phyloP scores from a whole-genome alignment of 2,329 filamentous ascomycete genomes.

The Alternaria arbusti region DNA sequence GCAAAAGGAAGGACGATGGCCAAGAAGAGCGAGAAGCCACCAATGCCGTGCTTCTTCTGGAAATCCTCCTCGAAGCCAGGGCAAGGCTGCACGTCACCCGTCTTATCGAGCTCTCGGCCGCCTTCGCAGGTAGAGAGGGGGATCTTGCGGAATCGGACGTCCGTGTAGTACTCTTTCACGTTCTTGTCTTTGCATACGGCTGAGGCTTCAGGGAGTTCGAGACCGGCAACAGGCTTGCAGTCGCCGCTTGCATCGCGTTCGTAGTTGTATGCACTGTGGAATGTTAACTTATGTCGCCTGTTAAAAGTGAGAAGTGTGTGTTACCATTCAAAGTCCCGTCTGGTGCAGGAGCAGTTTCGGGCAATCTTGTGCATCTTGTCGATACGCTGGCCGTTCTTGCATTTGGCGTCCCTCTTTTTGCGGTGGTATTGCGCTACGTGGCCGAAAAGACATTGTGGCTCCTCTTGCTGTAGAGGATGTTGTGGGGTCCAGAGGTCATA shows the following conservation, averaged over 20 bases:
- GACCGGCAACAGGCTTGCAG: constrained; percentile 78
- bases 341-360: constrained; percentile 80
- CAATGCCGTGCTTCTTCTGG: constrained; percentile 71
- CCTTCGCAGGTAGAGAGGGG: constrained; percentile 86
- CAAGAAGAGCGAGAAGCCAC: constrained; percentile 81
- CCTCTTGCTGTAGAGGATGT: constrained; percentile 78
- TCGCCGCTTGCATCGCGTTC: constrained; percentile 78
- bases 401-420: constrained; percentile 79
- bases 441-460: constrained; percentile 87
- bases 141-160: constrained; percentile 87
- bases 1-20: constrained; percentile 78
- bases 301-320: constrained; percentile 33
- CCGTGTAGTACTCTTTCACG: constrained; percentile 80
- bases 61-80: constrained; percentile 83
- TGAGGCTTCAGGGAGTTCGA: constrained; percentile 67
- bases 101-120: constrained; percentile 76
- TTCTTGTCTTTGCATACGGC: constrained; percentile 67
- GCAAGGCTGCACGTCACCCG: constrained; percentile 68
- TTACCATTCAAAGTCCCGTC: constrained; percentile 92
- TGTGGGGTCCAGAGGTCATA: constrained; percentile 88
- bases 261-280: constrained; percentile 87
- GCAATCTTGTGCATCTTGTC: constrained; percentile 68
- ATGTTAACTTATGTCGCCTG: constrained; percentile 15
- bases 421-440: constrained; percentile 88
- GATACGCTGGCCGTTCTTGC: constrained; percentile 80